These are phyloP conservation scores for Zizania latifolia DNA, from an alignment of 176 grass and related monocot species.

Conservation along the genomic window DNA sequence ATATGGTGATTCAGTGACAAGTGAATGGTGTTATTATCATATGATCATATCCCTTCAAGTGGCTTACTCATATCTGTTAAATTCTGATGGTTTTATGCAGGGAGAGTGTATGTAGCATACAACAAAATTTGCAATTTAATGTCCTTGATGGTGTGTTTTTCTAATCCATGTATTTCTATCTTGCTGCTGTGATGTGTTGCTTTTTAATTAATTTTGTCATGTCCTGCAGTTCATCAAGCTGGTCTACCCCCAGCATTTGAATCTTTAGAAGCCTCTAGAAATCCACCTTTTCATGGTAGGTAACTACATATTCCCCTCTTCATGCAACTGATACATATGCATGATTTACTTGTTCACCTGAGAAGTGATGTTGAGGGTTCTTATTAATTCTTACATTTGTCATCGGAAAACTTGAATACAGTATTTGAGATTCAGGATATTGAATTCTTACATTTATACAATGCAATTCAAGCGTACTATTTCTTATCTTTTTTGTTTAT, in stretches of 20 bases:
- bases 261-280: slow-evolving; percentile 40
- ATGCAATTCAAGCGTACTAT: not conserved
- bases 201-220: slow-evolving; percentile 32
- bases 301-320: slow-evolving; percentile 15
- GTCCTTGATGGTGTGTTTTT: slow-evolving; percentile 44
- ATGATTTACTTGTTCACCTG: not conserved
- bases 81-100: slow-evolving; percentile 52
- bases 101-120: slow-evolving; percentile 47
- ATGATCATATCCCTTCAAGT: slow-evolving; percentile 24
- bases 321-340: not conserved
- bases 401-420: not conserved
- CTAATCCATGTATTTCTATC: not conserved
- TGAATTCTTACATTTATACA: not conserved
- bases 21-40: slow-evolving; percentile 17
- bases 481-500: not conserved
- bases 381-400: slow-evolving; percentile 8
- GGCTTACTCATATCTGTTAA: slow-evolving; percentile 19
- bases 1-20: slow-evolving; percentile 65
- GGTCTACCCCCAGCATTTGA: slow-evolving; percentile 34
- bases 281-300: slow-evolving; percentile 39
- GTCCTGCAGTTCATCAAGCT: slow-evolving; percentile 43
- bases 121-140: slow-evolving; percentile 50
- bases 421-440: not conserved
- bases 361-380: not conserved
- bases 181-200: not conserved